Conservation (phyloP, 768 basidiomycete species). For the Mycena indigotica region DNA sequence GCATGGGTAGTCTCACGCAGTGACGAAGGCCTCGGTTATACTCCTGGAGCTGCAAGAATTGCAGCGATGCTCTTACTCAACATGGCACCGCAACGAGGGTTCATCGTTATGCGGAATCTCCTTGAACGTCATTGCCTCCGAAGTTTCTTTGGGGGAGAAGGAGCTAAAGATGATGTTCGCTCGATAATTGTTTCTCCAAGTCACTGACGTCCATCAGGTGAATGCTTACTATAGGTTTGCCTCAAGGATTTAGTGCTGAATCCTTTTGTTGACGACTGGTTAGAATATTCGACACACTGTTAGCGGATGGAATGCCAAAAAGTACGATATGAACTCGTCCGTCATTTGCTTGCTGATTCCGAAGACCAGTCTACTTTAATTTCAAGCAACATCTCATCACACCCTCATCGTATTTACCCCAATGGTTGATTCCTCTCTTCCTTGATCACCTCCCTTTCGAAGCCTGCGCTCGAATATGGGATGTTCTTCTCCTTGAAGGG, state of each 20-base stretch:
- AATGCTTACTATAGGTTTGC: constrained; percentile 51
- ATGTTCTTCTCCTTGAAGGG: constrained; percentile 83
- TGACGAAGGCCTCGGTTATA: constrained; percentile 81
- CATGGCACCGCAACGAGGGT: constrained; percentile 74
- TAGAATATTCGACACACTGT: constrained; percentile 89
- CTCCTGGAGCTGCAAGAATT: constrained; percentile 65
- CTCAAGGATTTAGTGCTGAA: neutral
- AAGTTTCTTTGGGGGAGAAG: constrained; percentile 77
- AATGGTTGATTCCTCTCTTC: constrained; percentile 83
- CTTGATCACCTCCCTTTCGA: constrained; percentile 89
- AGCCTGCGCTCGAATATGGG: constrained; percentile 87
- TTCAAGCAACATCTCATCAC: constrained; percentile 93
- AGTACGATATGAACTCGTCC: constrained; percentile 47
- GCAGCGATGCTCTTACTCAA: constrained; percentile 88
- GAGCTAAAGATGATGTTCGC: constrained; percentile 72
- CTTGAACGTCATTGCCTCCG: constrained; percentile 83
- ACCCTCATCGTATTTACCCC: constrained; percentile 77
- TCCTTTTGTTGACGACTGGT: neutral
- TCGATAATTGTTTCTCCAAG: neutral
- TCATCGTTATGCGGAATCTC: constrained; percentile 83
- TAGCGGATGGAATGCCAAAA: constrained; percentile 94
- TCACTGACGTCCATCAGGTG: constrained; percentile 52
- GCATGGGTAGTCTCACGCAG: constrained; percentile 88
- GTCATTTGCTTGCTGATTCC: neutral
- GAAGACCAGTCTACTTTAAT: constrained; percentile 78